Evolutionary conservation across 2,329 filamentous ascomycete species (phyloP), one percentile per base, ranked within the genome.

Genomic region (Camillea tinctor): DNA sequence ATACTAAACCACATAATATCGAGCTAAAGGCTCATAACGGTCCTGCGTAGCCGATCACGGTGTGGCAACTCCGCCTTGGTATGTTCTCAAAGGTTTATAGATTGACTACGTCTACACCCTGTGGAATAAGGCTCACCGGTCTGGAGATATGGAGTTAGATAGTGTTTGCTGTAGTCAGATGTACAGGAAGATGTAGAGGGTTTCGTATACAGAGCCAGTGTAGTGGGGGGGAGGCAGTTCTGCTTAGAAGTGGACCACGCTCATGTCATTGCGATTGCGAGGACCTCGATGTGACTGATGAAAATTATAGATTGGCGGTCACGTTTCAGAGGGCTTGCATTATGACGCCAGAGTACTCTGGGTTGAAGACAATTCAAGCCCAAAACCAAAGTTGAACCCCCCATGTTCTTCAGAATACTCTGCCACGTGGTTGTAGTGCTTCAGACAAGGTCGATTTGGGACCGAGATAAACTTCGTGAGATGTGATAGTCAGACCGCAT

Each of bases 341-440:
- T n/a, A 44, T 44, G 36, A 44, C 36, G 36, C 36, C 36, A 44
- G 17, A 44, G 36, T n/a, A 44, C 36, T 44, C 36, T n/a, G 15
- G 26, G 11, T n/a, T 44, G 36, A 44, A 44, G 15, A 44, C 36
- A n/a, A 11, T 44, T 44, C 36, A 44, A 15, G 36, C 5, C 36
- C 17, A 11, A 15, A 44, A 44, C 36, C 36, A 44, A 44, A 44
- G 15, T 11, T 44, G 36, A 44, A 11, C 36, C 36, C 36, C 11
- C 36, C 51, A 59, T 60, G 49, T 58, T 62, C 57, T 58, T 54
- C 22, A 58, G 50, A 55, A 55, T 30, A 36, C 9, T 51, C 40
- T 20, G 54, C 62, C 62, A 64, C 64, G 62, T 64, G 62, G 64
- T 52, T 49, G 44, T 62, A 52, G 49, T 55, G 53, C 49, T 52